Conservation (phyloP, 345 rosid species). For the Odontarrhena argentea region DNA sequence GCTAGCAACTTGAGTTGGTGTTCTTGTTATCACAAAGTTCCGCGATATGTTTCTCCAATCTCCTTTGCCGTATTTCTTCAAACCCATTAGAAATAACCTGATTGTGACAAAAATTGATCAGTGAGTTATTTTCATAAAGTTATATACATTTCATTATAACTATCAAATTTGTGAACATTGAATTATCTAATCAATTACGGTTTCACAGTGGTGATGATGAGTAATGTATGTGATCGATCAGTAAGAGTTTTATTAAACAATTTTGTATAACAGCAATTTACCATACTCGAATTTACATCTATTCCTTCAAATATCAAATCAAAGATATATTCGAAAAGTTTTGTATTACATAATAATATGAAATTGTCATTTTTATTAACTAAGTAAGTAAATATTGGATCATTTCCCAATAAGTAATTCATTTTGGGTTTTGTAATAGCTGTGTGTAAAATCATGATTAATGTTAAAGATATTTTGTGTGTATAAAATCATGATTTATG, state of each 20-base stretch:
- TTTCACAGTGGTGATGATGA: not conserved
- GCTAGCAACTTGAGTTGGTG: conserved; percentile 98
- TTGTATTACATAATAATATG: conserved; percentile 3
- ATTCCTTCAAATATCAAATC: conserved; percentile 11
- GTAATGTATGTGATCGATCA: not conserved
- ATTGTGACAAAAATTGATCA: conserved; percentile 13
- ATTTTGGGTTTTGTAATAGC: too few relatives aligned
- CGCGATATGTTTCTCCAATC: conserved; percentile 98
- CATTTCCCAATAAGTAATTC: not conserved
- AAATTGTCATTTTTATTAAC: not conserved
- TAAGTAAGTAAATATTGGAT: not conserved
- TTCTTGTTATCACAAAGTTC: conserved; percentile 78
- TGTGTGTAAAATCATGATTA: not conserved
- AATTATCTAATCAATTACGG: not conserved
- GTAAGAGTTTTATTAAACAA: not conserved
- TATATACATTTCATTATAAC: not conserved
- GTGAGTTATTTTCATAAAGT: not conserved
- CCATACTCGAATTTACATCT: not conserved
- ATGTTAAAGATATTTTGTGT: not conserved
- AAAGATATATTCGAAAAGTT: conserved; percentile 18
- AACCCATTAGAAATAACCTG: conserved; percentile 91
- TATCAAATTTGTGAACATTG: not conserved
- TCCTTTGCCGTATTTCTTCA: conserved; percentile 94
- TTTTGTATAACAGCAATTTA: not conserved
- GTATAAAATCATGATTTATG: not conserved